Evolutionary conservation across 495 filamentous ascomycete genomes (phyloP).

Genomic region (Paragyromitra xinjiangensis): DNA sequence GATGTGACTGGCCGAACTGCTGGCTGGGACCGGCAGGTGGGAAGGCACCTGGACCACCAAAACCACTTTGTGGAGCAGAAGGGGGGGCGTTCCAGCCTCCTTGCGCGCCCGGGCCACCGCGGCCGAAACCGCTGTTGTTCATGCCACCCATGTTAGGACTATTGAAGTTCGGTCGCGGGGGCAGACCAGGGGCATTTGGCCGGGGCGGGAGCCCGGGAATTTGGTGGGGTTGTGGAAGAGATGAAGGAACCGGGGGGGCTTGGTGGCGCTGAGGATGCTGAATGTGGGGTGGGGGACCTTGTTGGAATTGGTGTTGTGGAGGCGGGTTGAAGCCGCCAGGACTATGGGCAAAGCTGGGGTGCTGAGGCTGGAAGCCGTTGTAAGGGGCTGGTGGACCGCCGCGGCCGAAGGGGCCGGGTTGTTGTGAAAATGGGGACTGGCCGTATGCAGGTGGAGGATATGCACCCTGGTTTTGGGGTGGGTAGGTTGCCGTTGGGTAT

Average conservation of each 20-base stretch:
- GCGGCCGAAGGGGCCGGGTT: slow-evolving; percentile 51
- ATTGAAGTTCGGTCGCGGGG: slow-evolving; percentile 54
- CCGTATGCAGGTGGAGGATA: slow-evolving; percentile 42
- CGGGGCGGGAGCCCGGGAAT: slow-evolving; percentile 56
- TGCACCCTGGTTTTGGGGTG: slow-evolving; percentile 36
- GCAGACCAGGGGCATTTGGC: slow-evolving; percentile 57
- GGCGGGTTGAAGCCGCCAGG: slow-evolving; percentile 46
- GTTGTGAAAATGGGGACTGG: slow-evolving; percentile 47
- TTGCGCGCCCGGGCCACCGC: slow-evolving; percentile 32
- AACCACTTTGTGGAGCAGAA: slow-evolving; percentile 41
- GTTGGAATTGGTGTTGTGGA: slow-evolving; percentile 51
- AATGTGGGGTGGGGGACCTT: slow-evolving; percentile 48
- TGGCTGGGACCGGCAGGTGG: slow-evolving; percentile 38
- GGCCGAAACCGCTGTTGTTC: slow-evolving; percentile 47
- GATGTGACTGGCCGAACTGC: slow-evolving; percentile 38
- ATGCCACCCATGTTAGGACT: slow-evolving; percentile 32
- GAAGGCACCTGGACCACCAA: slow-evolving; percentile 38
- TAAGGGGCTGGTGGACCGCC: slow-evolving; percentile 42
- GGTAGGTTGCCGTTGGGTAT: slow-evolving; percentile 42
- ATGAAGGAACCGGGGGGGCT: slow-evolving; percentile 15
- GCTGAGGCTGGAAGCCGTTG: slow-evolving; percentile 50
- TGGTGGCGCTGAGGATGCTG: slow-evolving; percentile 53
- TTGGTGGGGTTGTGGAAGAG: slow-evolving; percentile 57
- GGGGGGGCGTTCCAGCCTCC: slow-evolving; percentile 47
- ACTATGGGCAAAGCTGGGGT: slow-evolving; percentile 37